phyloP scores from a whole-genome alignment of 768 basidiomycete genomes.

The Exsudoporus frostii region DNA sequence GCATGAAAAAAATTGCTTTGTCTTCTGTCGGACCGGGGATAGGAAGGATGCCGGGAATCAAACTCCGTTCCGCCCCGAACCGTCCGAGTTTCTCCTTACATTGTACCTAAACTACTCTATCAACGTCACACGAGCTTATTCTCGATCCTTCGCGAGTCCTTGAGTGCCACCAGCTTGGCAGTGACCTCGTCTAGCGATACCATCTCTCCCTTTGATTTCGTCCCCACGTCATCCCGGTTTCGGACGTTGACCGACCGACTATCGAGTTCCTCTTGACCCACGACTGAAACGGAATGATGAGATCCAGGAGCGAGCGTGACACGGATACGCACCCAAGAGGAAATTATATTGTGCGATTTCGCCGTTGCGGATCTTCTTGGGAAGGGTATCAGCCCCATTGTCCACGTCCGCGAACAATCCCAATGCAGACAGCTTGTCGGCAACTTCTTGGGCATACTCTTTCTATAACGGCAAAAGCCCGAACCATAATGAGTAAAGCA shows the following conservation, averaged over 20 bases:
- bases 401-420: constrained; percentile 92
- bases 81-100: background rate
- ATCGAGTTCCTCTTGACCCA: constrained; percentile 90
- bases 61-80: background rate
- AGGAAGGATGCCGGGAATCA: too few relatives aligned
- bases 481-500: too few relatives aligned
- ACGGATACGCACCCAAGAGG: constrained; percentile 69
- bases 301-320: background rate
- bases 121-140: constrained; percentile 45
- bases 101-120: constrained; percentile 12
- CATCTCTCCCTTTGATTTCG: constrained; percentile 76
- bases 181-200: constrained; percentile 68
- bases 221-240: constrained; percentile 91
- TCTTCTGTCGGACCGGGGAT: too few relatives aligned
- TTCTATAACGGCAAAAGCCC: constrained; percentile 45
- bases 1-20: constrained; percentile 7
- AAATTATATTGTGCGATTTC: constrained; percentile 99
- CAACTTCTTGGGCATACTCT: constrained; percentile 85
- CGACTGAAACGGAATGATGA: constrained; percentile 51
- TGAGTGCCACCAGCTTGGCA: constrained; percentile 68
- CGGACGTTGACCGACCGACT: constrained; percentile 88
- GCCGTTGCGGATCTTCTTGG: constrained; percentile 96
- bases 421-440: constrained; percentile 57
- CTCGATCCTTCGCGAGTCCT: constrained; percentile 49
- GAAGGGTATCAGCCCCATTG: constrained; percentile 86